Percentiles rank a stretch among this genome's conserved stretches.
These are phyloP conservation scores for Podaxis sp. DNA, from an alignment of 768 basidiomycete genomes.

Conservation along the genomic window DNA sequence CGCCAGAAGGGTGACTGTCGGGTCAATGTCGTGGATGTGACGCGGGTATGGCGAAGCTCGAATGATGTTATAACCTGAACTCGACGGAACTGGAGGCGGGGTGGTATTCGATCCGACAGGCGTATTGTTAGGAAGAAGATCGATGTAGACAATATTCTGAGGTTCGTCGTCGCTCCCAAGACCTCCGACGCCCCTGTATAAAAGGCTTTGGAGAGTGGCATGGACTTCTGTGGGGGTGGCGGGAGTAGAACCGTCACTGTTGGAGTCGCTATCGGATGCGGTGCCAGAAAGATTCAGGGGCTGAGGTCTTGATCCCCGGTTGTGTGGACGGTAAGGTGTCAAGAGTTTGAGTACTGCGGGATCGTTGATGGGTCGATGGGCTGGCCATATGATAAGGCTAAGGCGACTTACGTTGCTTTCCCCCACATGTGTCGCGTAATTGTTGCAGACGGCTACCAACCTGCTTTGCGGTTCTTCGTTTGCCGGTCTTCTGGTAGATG, in stretches of 20 bases:
- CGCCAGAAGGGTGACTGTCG: constrained; percentile 61
- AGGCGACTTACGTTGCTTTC: constrained; percentile 56
- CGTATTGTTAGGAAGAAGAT: constrained; percentile 33
- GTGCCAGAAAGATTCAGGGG: constrained; percentile 10
- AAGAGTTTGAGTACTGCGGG: constrained; percentile 42
- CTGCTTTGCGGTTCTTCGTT: constrained; percentile 70
- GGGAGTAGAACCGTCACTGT: constrained; percentile 36
- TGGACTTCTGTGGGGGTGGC: constrained; percentile 34
- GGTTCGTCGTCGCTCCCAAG: constrained; percentile 22
- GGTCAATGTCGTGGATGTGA: constrained; percentile 55
- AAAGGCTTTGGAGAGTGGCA: constrained; percentile 26
- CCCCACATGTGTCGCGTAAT: constrained; percentile 68
- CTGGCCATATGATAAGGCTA: neutral
- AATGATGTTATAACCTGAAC: constrained; percentile 24
- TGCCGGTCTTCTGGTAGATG: constrained; percentile 65
- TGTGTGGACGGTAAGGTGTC: constrained; percentile 30
- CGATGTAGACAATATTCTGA: constrained; percentile 40
- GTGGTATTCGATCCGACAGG: constrained; percentile 16
- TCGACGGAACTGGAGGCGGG: constrained; percentile 19
- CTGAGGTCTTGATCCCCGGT: constrained; percentile 15
- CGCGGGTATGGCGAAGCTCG: constrained; percentile 45
- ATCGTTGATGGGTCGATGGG: constrained; percentile 2
- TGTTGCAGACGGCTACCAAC: constrained; percentile 80
- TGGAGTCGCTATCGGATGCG: constrained; percentile 31
- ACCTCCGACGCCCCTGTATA: constrained; percentile 26